phyloP scores from a whole-genome alignment of 176 grass and related monocot genomes.

The Triticum urartu region DNA sequence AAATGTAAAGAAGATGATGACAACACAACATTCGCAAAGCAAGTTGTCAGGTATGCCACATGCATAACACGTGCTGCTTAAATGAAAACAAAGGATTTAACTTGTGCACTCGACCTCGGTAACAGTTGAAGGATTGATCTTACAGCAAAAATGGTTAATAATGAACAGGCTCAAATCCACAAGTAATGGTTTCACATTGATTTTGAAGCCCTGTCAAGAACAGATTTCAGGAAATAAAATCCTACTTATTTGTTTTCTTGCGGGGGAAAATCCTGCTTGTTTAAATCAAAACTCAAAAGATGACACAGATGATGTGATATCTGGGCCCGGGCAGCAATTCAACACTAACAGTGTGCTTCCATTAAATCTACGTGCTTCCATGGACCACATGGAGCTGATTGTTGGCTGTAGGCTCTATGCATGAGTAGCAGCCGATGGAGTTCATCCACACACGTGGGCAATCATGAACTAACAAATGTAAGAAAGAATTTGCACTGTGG shows the following conservation, averaged over 20 bases:
- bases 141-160: not conserved
- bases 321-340: not conserved
- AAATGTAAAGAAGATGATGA: slow-evolving; percentile 26
- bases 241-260: not conserved
- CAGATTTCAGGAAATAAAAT: not conserved
- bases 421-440: not conserved
- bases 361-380: not conserved
- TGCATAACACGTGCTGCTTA: slow-evolving; percentile 10
- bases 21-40: not conserved
- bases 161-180: not conserved
- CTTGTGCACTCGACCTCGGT: not conserved
- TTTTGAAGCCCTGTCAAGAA: not conserved
- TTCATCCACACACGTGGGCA: not conserved
- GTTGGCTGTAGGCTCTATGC: not conserved
- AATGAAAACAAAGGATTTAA: slow-evolving; percentile 1
- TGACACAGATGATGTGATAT: not conserved
- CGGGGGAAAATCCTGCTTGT: not conserved
- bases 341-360: slow-evolving; percentile 3
- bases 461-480: slow-evolving; percentile 14
- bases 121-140: not conserved
- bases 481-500: not conserved
- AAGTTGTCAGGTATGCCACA: slow-evolving; percentile 12
- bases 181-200: not conserved
- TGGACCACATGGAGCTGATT: not conserved
- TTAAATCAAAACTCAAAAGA: not conserved